These are phyloP conservation scores for Corymbia citriodora DNA, from an alignment of 441 rosid genomes.

Conservation along the genomic window DNA sequence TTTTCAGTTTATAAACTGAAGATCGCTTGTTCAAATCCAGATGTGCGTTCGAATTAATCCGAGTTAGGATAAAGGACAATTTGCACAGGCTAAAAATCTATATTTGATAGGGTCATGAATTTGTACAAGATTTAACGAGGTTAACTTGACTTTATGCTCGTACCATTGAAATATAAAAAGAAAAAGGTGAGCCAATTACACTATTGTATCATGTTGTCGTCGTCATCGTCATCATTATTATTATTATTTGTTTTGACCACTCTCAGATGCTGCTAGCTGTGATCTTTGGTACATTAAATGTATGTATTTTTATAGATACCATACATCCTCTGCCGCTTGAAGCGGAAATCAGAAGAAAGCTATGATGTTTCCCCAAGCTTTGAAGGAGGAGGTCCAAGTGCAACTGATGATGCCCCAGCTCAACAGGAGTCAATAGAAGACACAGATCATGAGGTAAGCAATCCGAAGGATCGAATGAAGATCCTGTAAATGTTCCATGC, in stretches of 20 bases:
- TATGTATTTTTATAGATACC: not conserved
- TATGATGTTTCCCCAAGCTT: not conserved
- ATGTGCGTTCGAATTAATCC: not conserved
- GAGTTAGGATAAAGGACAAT: not conserved
- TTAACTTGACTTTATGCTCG: not conserved
- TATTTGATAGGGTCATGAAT: not conserved
- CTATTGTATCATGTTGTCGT: not conserved
- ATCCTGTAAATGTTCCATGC: not conserved
- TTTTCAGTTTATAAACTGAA: fast-evolving
- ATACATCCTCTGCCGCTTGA: not conserved
- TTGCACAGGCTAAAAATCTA: not conserved
- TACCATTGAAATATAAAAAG: not conserved
- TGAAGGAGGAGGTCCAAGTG: not conserved
- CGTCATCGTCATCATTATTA: not conserved
- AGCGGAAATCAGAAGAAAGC: not conserved
- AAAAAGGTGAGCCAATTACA: not conserved
- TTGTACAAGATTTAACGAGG: not conserved
- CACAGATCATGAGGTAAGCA: not conserved
- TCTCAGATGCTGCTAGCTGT: not conserved
- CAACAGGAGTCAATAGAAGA: not conserved
- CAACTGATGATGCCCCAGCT: not conserved
- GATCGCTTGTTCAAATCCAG: fast-evolving
- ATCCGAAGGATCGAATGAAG: not conserved
- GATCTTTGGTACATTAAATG: not conserved
- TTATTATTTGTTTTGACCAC: not conserved